Percentiles rank a stretch among this genome's conserved stretches.
Conservation (phyloP, 768 basidiomycete species). For the Polyporus arcularius region DNA sequence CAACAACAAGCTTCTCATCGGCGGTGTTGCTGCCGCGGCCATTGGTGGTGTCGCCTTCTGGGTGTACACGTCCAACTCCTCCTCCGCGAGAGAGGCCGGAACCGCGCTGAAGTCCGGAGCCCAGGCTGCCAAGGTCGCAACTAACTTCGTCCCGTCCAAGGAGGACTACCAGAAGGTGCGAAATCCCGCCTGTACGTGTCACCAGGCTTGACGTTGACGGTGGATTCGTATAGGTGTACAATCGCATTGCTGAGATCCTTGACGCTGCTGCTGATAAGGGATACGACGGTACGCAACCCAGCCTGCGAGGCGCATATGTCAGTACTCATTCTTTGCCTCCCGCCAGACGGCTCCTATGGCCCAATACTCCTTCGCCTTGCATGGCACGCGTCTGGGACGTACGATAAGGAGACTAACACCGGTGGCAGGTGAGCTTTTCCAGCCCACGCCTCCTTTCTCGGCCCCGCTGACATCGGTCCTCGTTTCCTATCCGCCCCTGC, state of each 20-base stretch:
- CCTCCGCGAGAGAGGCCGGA: conserved; percentile 50
- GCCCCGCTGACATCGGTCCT: conserved; percentile 2
- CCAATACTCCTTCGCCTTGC: conserved; percentile 88
- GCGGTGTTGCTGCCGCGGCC: conserved; percentile 60
- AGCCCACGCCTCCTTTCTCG: background rate
- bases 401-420: conserved; percentile 74
- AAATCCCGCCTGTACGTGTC: background rate
- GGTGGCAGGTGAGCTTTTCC: conserved; percentile 68
- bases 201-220: background rate
- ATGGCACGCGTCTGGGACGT: conserved; percentile 94
- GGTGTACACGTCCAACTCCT: conserved; percentile 47
- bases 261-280: conserved; percentile 65
- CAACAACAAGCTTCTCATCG: conserved; percentile 56
- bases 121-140: conserved; percentile 61
- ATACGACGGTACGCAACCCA: conserved; percentile 74
- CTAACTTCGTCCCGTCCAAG: conserved; percentile 74
- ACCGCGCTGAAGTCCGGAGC: conserved; percentile 61
- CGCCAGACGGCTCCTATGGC: conserved; percentile 81
- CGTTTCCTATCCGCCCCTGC: conserved; percentile 13
- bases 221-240: conserved; percentile 69
- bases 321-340: conserved; percentile 1
- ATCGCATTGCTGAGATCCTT: conserved; percentile 75
- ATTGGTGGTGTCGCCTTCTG: conserved; percentile 68
- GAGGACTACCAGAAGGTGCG: conserved; percentile 88
- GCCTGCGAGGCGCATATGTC: background rate